These are phyloP conservation scores for Phytophthora tentaculata DNA, from an alignment of 352 stramenopile genomes.

Conservation along the genomic window DNA sequence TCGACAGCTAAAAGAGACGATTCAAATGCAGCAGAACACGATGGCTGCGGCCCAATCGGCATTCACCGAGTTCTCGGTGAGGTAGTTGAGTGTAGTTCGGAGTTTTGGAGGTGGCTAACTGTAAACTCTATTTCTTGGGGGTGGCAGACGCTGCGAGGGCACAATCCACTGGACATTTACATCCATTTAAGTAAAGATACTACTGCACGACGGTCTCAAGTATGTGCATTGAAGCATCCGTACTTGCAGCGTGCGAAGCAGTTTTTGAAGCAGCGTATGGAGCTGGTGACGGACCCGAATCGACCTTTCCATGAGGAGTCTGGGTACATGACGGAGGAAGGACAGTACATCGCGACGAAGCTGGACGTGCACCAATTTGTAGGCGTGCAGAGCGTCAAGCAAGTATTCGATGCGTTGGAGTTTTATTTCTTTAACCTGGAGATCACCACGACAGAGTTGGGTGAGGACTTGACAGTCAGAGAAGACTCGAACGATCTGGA, in stretches of 20 bases:
- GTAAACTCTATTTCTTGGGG: background rate
- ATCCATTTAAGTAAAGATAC: conserved; percentile 36
- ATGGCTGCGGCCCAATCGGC: conserved; percentile 32
- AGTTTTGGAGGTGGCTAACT: background rate
- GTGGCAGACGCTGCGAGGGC: conserved; percentile 27
- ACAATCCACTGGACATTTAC: conserved; percentile 34
- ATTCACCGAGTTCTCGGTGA: conserved; percentile 44
- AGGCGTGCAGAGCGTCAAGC: conserved; percentile 32
- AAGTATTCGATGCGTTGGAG: conserved; percentile 50
- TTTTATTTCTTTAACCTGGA: conserved; percentile 57
- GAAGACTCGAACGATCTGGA: conserved; percentile 46
- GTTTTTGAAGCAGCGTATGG: conserved; percentile 40
- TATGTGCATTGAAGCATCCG: conserved; percentile 39
- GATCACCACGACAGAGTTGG: conserved; percentile 43
- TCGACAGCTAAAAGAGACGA: conserved; percentile 21
- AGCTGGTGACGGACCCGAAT: conserved; percentile 31
- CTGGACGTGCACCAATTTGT: conserved; percentile 58
- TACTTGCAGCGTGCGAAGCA: conserved; percentile 37
- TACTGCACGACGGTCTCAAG: conserved; percentile 24
- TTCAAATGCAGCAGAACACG: conserved; percentile 31
- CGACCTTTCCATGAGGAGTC: conserved; percentile 42
- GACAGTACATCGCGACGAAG: conserved; percentile 40
- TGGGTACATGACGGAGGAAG: conserved; percentile 41
- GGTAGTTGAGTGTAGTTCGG: background rate
- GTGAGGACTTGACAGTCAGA: conserved; percentile 45